Percentiles rank a stretch among this genome's conserved stretches.
Evolutionary conservation across 1,284 basidiomycete species (phyloP).

Genomic region (Jaminaea rosea): DNA sequence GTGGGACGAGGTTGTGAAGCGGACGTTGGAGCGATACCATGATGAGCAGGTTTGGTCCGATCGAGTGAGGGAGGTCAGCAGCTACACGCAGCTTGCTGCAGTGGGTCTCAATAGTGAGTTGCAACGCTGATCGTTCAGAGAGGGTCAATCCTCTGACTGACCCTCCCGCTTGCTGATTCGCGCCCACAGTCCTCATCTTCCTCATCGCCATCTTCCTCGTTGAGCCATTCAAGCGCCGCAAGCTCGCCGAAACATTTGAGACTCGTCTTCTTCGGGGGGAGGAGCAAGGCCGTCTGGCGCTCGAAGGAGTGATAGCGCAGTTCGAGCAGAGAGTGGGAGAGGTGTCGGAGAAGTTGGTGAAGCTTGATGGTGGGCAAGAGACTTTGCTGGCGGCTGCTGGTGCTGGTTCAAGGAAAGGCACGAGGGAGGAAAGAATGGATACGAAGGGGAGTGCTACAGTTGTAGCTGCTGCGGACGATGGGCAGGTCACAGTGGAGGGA

Average conservation of each 20-base stretch:
- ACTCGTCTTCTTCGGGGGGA: slow-evolving; percentile 29
- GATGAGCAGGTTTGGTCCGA: slow-evolving; percentile 45
- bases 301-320: not conserved
- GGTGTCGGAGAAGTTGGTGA: not conserved
- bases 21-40: slow-evolving; percentile 39
- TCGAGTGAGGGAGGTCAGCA: slow-evolving; percentile 28
- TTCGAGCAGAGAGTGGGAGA: not conserved
- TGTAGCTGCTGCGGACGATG: too few species aligned
- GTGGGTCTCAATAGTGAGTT: slow-evolving; percentile 31
- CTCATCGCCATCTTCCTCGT: slow-evolving; percentile 39
- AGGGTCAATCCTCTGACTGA: not conserved
- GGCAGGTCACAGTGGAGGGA: too few species aligned
- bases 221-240: slow-evolving; percentile 45
- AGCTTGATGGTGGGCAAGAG: too few species aligned
- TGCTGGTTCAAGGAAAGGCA: too few species aligned
- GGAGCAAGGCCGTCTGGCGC: slow-evolving; percentile 4
- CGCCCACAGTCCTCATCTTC: slow-evolving; percentile 39
- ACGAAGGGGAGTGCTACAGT: too few species aligned
- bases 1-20: slow-evolving; percentile 38
- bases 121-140: not conserved
- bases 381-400: too few species aligned
- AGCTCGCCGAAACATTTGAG: slow-evolving; percentile 42
- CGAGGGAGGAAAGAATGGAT: too few species aligned
- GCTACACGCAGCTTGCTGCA: slow-evolving; percentile 32
- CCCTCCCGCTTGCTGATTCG: not conserved